Base-by-base conservation (phyloP, 1,284 basidiomycete genomes). In the Trichosporon sp. region DNA sequence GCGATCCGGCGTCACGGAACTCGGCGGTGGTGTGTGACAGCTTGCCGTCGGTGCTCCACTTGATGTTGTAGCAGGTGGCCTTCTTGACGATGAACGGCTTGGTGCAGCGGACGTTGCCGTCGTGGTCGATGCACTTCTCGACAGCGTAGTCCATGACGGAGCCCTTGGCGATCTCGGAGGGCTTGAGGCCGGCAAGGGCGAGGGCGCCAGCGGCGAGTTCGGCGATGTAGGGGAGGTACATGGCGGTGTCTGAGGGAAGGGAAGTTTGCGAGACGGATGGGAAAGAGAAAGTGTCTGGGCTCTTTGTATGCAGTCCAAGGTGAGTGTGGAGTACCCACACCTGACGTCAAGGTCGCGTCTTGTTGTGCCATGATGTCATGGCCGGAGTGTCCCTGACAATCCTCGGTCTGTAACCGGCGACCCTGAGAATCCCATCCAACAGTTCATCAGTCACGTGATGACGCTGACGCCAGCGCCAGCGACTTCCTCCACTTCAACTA, bases 11-110 rank as follows among this genome's bases (percentile, higher is more conserved):
- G 70, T 84, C 80, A 65, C 81, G 74, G 56, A 84, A 70, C 71
- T 84, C 83, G 61, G 79, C 78, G 35, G 83, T 84, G 6, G 83
- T 84, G 76, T 84, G 83, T 2, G 76, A 75, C 48, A 84, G 66
- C n/a, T 76, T 69, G 43, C 83, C 83, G 31, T 82, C 80, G 65
- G 83, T 84, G 35, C 72, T 74, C 83, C 83, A 84, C 68, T 80
- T 77, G 74, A 84, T 70, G 51, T 78, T 74, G 79, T 84, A 84
- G 72, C 81, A 83, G 14, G 76, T 82, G 16, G 73, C 76, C 73
- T 84, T 83, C 54, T 74, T 65, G 10, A 83, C 78, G 65, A 80
- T 73, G 79, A 84, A 82, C 7, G 83, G 83, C 71, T 78, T 80
- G 68, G 81, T 76, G 77, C 83, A 84, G 72, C 81, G 80, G 35